phyloP scores from a whole-genome alignment of 2,329 filamentous ascomycete genomes.

The Bipolaris sorokiniana region DNA sequence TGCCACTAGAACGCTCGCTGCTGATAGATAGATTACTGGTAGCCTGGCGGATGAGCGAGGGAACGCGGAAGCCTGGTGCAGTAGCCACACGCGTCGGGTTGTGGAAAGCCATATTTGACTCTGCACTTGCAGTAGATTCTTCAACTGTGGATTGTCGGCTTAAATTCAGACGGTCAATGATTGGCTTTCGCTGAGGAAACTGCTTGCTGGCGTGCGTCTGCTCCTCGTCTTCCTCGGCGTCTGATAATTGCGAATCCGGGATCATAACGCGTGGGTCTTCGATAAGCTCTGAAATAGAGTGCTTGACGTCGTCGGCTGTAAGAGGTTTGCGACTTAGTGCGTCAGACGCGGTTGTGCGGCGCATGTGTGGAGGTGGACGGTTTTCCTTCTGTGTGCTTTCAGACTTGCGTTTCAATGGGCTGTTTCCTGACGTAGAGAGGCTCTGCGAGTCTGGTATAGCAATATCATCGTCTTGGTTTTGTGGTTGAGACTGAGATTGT shows the following conservation, averaged over 20 bases:
- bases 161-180: conserved; percentile 77
- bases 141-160: conserved; percentile 58
- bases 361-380: conserved; percentile 63
- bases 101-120: conserved; percentile 62
- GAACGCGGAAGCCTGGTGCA: conserved; percentile 65
- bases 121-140: conserved; percentile 36
- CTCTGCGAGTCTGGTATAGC: conserved; percentile 51
- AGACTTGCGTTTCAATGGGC: conserved; percentile 50
- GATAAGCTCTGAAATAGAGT: conserved; percentile 82
- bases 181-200: conserved; percentile 51
- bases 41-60: conserved; percentile 73
- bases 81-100: conserved; percentile 49
- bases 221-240: conserved; percentile 48
- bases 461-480: conserved; percentile 18
- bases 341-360: conserved; percentile 63
- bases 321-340: conserved; percentile 68
- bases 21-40: conserved; percentile 61
- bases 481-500: conserved; percentile 23
- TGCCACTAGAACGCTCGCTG: conserved; percentile 43
- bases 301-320: conserved; percentile 78
- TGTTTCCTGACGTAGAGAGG: conserved; percentile 21
- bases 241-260: conserved; percentile 57
- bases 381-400: conserved; percentile 52
- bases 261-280: conserved; percentile 66
- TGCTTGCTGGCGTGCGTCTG: conserved; percentile 22